Base-by-base conservation (phyloP, 2,329 filamentous ascomycete genomes). In the Monilinia vaccinii-corymbosi region DNA sequence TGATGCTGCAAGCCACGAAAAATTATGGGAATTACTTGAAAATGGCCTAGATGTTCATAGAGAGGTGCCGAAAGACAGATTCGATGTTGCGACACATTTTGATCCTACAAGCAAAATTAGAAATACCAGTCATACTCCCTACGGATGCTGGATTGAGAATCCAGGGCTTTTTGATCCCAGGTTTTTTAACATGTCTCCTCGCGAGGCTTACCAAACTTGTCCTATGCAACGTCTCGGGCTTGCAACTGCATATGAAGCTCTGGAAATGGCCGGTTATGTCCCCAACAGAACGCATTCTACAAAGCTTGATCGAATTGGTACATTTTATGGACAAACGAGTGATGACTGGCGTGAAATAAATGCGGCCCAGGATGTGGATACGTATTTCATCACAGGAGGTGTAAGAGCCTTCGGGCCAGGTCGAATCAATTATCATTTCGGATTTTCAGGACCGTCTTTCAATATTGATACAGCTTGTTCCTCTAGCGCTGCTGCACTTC, bases 131-230 rank as follows among this genome's bases (percentile, higher is more conserved):
- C 57, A 60, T 60, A 90, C 87, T 1, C 86, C 85, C 3, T 90
- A 84, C 67, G 88, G 88, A 18, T 89, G 87, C 75, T 91, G 77
- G 76, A 80, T 68, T 42, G 84, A 90, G 63, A 81, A 91, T 63
- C 88, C 88, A 0, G 87, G 87, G 59, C 77, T 87, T 51, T 93
- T 93, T 69, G 89, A 93, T 67, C 85, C 87, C n/a, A 79, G 86
- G 1, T 92, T 93, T 75, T 93, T 93, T 81, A 91, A 91, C 73
- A 91, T 93, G 85, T 91, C 88, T 40, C 88, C 88, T 7, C 83
- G 87, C 66, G 88, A 93, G 73, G 89, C 89, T 32, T 82, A 84
- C 56, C 87, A 91, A 70, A 91, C 87, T 1, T 89, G 93, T 71
- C 89, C 89, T 0, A 90, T 90, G 81, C 88, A 91, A 71, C 81